These are phyloP conservation scores for Discostella stelligera DNA, from an alignment of 352 stramenopile species.

Conservation along the genomic window DNA sequence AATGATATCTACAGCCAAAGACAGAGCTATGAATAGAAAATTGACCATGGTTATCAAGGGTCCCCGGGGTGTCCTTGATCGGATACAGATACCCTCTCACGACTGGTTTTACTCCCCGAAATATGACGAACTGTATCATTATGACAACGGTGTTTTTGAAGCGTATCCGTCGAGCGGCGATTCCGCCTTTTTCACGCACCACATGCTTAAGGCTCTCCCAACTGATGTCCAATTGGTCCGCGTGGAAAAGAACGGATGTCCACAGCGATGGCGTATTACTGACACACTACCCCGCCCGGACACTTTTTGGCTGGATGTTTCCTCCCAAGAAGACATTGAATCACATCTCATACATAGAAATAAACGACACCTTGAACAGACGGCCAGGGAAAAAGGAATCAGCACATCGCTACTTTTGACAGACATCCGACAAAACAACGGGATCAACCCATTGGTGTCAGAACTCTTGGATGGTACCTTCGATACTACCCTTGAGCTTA, in stretches of 20 bases:
- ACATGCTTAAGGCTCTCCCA: slow-evolving; percentile 25
- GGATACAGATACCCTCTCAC: slow-evolving; percentile 15
- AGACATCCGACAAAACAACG: neutral
- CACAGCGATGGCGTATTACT: too few relatives aligned
- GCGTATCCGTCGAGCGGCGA: neutral
- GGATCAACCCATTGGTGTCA: neutral
- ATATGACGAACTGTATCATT: slow-evolving; percentile 29
- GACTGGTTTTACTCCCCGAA: slow-evolving; percentile 25
- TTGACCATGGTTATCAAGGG: slow-evolving; percentile 13
- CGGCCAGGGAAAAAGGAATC: slow-evolving; percentile 1
- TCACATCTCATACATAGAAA: slow-evolving; percentile 8
- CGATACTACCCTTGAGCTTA: too few relatives aligned
- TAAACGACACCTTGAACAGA: slow-evolving; percentile 29
- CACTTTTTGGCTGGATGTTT: slow-evolving; percentile 10
- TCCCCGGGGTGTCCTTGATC: neutral
- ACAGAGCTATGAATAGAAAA: slow-evolving; percentile 7
- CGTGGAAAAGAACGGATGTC: neutral
- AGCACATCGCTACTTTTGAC: neutral
- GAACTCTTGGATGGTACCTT: too few relatives aligned
- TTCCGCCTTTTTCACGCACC: slow-evolving; percentile 6
- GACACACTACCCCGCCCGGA: too few relatives aligned
- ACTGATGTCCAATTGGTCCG: neutral
- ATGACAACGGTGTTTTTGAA: slow-evolving; percentile 21
- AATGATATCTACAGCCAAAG: slow-evolving; percentile 4
- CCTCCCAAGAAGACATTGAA: slow-evolving; percentile 6